Evolutionary conservation across 2,329 filamentous ascomycete species (phyloP).

Genomic region (Talaromyces funiculosus): DNA sequence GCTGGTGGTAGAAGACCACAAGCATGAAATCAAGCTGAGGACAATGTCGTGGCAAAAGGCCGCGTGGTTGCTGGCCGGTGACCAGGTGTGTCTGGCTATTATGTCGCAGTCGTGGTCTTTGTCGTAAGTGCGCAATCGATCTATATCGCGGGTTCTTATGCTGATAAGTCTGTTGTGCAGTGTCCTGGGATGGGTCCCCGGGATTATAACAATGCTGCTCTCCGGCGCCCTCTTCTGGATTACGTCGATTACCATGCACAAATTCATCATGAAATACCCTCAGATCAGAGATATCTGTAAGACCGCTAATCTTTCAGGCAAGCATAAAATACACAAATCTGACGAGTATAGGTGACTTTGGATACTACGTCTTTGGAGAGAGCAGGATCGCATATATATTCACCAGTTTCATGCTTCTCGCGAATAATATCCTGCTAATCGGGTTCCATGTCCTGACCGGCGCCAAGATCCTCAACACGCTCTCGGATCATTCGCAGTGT

Average conservation of each 20-base stretch:
- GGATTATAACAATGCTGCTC: conserved; percentile 44
- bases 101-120: conserved; percentile 50
- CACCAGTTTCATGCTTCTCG: conserved; percentile 44
- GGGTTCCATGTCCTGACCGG: conserved; percentile 49
- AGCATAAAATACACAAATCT: too few relatives aligned
- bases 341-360: conserved; percentile 37
- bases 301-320: background rate
- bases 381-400: conserved; percentile 42
- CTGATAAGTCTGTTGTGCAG: conserved; percentile 17
- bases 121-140: conserved; percentile 28
- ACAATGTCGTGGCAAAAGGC: conserved; percentile 52
- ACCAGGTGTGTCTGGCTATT: conserved; percentile 49
- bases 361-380: conserved; percentile 44
- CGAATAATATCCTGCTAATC: conserved; percentile 49
- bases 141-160: background rate
- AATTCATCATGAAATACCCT: conserved; percentile 49
- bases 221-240: conserved; percentile 46
- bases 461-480: conserved; percentile 46
- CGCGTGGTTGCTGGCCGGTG: conserved; percentile 44
- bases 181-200: conserved; percentile 45
- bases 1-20: conserved; percentile 34
- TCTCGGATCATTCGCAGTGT: conserved; percentile 45
- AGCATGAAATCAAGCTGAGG: conserved; percentile 49
- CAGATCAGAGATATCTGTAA: conserved; percentile 47
- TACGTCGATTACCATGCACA: conserved; percentile 48